A percentile compares a stretch with the other conserved stretches of the same genome.
Conservation (phyloP, 768 basidiomycete species). For the Daedalea quercina region DNA sequence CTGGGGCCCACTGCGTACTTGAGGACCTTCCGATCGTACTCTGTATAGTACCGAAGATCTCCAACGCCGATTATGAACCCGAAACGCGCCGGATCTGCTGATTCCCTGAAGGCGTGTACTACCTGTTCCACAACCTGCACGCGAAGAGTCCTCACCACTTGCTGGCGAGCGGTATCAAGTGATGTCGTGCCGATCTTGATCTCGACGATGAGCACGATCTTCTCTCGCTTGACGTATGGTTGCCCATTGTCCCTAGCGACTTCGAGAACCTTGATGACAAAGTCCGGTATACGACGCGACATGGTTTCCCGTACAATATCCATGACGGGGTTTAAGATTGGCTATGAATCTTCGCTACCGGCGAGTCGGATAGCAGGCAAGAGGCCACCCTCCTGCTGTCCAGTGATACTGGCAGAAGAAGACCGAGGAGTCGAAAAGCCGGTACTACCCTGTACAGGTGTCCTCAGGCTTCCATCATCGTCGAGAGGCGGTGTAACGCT, state of each 20-base stretch:
- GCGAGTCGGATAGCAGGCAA: no score
- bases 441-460: no score
- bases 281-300: neutral
- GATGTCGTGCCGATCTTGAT: neutral
- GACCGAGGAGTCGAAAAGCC: no score
- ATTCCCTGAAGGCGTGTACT: neutral
- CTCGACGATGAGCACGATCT: neutral
- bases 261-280: neutral
- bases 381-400: no score
- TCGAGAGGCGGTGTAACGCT: no score
- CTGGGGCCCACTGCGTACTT: neutral
- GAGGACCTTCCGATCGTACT: neutral
- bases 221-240: neutral
- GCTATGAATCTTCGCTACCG: no score
- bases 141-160: neutral
- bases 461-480: no score
- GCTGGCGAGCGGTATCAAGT: neutral
- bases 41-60: neutral
- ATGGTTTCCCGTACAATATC: no score
- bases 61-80: neutral
- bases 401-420: no score
- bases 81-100: neutral
- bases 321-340: no score
- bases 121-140: neutral
- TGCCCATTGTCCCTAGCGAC: neutral